Evolutionary conservation across 495 filamentous ascomycete genomes (phyloP), one percentile per base, ranked within the genome.

Genomic region (Penicillium flavigenum): DNA sequence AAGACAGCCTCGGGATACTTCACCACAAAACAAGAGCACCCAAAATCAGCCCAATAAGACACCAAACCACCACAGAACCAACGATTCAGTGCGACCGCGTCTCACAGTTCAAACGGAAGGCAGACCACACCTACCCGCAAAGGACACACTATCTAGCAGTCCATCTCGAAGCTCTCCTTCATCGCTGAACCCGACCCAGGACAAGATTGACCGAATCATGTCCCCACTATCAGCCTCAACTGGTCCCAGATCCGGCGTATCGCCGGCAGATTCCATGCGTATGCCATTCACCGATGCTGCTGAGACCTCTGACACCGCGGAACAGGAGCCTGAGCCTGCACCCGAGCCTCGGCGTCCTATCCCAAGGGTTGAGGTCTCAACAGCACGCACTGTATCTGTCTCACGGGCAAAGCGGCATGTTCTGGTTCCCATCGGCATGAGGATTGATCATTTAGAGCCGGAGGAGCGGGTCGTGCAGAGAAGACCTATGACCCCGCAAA

Each of bases 301-400:
- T 11, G 52, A 38, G 31, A 26, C 20, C 20, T 9, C 27, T 17
- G 32, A 39, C n/a, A n/a, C 43, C 29, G 54, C 58, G 5, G 58
- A 60, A 8, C 24, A 46, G 16, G 39, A 65, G 32, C 17, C 31
- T 47, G 60, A 60, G 19, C 43, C 47, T 4, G 39, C 52, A 27
- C 48, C 48, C 22, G 43, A 41, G 42, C 24, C 52, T 17, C n/a
- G 11, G 20, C 42, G 47, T 12, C 43, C 57, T 3, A 51, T 62
- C 10, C 72, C 71, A 5, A 67, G 52, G 0, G 61, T 77, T 20
- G 69, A 77, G 45, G 61, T 79, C 27, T 78, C 76, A 2, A 70
- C 68, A 31, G 76, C 76, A 6, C 60, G 73, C 14, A 77, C 76
- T 10, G 58, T 79, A 16, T 78, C 75, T 14, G 70, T 79, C 1